Evolutionary conservation across 371 early-diverging fungal genomes (phyloP).

Genomic region (Apophysomyces trapeziformis): DNA sequence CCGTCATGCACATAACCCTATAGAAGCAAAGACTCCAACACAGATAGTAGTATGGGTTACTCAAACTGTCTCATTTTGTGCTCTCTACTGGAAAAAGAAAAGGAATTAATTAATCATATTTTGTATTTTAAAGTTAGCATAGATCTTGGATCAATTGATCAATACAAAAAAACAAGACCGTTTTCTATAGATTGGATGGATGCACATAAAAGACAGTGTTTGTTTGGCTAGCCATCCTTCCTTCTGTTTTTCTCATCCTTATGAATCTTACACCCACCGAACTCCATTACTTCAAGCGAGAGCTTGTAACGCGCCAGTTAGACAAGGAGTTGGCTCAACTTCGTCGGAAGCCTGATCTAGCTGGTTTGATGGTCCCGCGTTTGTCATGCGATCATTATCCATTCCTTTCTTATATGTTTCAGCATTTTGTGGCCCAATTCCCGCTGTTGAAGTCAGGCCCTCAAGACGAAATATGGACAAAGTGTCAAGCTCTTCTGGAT

Average conservation of each 20-base stretch:
- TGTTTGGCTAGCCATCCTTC: background rate
- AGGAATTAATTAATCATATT: background rate
- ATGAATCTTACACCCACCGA: slow-evolving; percentile 31
- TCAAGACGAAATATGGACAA: slow-evolving; percentile 33
- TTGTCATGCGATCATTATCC: slow-evolving; percentile 21
- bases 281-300: slow-evolving; percentile 37
- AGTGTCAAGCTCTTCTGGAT: slow-evolving; percentile 30
- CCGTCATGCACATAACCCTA: no score
- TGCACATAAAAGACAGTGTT: background rate
- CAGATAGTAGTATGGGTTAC: no score
- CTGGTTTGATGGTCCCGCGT: background rate
- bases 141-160: no score
- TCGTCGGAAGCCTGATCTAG: slow-evolving; percentile 17
- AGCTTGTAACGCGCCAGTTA: slow-evolving; percentile 30
- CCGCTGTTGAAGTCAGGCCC: slow-evolving; percentile 34
- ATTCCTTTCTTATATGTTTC: slow-evolving; percentile 30
- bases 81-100: no score
- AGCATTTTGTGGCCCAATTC: slow-evolving; percentile 31
- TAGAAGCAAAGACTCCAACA: no score
- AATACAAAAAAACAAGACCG: background rate
- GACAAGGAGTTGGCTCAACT: slow-evolving; percentile 25
- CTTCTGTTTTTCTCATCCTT: background rate
- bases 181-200: background rate
- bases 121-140: background rate
- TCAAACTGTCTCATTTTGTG: no score